Evolutionary conservation across 73 alveolate genomes (phyloP).

Genomic region (Diophrys sp.): DNA sequence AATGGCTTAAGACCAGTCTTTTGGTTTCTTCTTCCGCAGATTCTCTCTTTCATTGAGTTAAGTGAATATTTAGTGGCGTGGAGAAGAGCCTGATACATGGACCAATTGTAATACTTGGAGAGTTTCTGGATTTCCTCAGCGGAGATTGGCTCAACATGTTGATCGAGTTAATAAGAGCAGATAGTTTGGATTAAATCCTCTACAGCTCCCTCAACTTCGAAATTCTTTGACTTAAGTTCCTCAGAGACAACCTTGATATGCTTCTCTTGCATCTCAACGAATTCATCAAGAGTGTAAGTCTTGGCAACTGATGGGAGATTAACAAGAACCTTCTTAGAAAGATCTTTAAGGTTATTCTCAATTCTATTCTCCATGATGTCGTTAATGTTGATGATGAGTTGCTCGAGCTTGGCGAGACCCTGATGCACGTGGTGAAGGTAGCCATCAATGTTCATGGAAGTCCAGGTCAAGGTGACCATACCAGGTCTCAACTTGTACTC

Average conservation of each 20-base stretch:
- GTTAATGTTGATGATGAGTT: slow-evolving; percentile 95
- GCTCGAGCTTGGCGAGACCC: slow-evolving; percentile 97
- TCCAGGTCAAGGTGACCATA: slow-evolving; percentile 99
- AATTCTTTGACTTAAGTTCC: slow-evolving; percentile 92
- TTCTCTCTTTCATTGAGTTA: slow-evolving; percentile 98
- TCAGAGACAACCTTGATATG: slow-evolving; percentile 95
- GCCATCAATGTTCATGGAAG: slow-evolving; percentile 99
- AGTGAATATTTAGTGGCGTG: slow-evolving; percentile 99
- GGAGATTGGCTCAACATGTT: slow-evolving; percentile 97
- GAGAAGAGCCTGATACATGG: slow-evolving; percentile 98
- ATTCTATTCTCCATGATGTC: slow-evolving; percentile 99
- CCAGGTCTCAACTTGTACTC: slow-evolving; percentile 99
- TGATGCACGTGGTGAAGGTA: slow-evolving; percentile 96
- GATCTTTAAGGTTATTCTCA: slow-evolving; percentile 97
- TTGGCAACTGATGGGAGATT: slow-evolving; percentile 97
- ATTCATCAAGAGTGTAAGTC: slow-evolving; percentile 96
- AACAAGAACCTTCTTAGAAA: slow-evolving; percentile 96
- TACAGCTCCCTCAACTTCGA: slow-evolving; percentile 99
- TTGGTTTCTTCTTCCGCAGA: slow-evolving; percentile 92
- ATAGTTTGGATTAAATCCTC: slow-evolving; percentile 98
- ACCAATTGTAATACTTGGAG: slow-evolving; percentile 99
- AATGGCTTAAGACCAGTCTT: slow-evolving; percentile 89
- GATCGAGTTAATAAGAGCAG: slow-evolving; percentile 97
- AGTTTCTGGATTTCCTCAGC: slow-evolving; percentile 97
- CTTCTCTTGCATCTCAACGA: slow-evolving; percentile 97